phyloP scores from a whole-genome alignment of 495 filamentous ascomycete species.

The Daldinia decipiens region DNA sequence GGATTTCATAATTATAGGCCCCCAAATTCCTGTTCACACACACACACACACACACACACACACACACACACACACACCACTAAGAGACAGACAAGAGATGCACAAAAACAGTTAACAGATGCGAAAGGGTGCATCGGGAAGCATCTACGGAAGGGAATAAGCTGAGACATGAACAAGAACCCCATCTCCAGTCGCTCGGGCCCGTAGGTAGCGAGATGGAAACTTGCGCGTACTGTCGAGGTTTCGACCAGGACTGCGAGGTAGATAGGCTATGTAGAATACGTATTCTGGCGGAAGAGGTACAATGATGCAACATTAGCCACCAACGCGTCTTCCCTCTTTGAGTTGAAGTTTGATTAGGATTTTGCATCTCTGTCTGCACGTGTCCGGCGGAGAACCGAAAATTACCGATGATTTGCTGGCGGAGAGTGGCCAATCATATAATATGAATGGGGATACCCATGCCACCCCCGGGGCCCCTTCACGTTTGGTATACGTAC shows the following conservation, averaged over 20 bases:
- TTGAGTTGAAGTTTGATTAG: slow-evolving; percentile 26
- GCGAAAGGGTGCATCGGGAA: slow-evolving; percentile 14
- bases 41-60: slow-evolving; percentile 5
- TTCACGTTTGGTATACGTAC: background rate
- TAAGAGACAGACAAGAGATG: slow-evolving; percentile 21
- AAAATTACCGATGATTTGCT: slow-evolving; percentile 5
- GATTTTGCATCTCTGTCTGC: slow-evolving; percentile 4
- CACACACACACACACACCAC: slow-evolving; percentile 2
- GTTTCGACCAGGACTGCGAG: background rate
- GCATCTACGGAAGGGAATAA: slow-evolving; percentile 18
- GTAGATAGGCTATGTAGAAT: slow-evolving; percentile 1
- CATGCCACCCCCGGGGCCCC: slow-evolving; percentile 1
- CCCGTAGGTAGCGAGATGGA: background rate
- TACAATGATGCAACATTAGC: slow-evolving; percentile 31
- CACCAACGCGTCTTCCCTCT: slow-evolving; percentile 31
- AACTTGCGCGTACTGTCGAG: background rate
- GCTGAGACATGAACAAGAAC: slow-evolving; percentile 6
- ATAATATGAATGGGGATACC: slow-evolving; percentile 1
- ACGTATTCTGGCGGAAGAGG: slow-evolving; percentile 22
- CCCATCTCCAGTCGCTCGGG: slow-evolving; percentile 10
- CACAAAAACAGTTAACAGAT: slow-evolving; percentile 11
- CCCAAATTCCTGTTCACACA: slow-evolving; percentile 22
- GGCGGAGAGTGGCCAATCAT: background rate
- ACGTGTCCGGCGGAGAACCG: slow-evolving; percentile 8
- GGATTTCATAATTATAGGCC: slow-evolving; percentile 31